Conservation (phyloP, 2,329 filamentous ascomycete species). For the Ampelomyces quisqualis region DNA sequence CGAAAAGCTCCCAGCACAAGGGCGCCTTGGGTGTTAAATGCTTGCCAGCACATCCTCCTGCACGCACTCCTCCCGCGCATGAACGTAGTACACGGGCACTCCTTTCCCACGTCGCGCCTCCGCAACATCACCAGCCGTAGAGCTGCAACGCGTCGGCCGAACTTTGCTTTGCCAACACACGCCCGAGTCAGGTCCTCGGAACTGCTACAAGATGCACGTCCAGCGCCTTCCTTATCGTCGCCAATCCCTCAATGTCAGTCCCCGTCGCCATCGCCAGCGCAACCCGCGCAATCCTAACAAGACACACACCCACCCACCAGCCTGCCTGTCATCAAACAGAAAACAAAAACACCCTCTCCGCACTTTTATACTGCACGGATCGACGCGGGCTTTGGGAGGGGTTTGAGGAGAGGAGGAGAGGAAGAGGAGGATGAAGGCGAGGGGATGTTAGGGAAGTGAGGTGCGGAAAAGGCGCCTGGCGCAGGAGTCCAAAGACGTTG, state of each 20-base stretch:
- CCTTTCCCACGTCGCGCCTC: conserved; percentile 22
- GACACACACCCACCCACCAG: no score
- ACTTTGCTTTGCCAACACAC: conserved; percentile 40
- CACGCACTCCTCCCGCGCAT: conserved; percentile 35
- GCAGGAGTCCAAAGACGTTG: no score
- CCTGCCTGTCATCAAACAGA: conserved; percentile 48
- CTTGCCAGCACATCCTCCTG: conserved; percentile 46
- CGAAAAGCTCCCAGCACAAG: conserved; percentile 55
- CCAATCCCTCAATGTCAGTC: conserved; percentile 52
- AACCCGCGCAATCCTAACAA: conserved; percentile 48
- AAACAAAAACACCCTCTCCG: conserved; percentile 53
- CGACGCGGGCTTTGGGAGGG: neutral
- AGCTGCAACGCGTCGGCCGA: conserved; percentile 29
- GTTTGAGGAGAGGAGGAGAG: neutral
- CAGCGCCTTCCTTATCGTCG: conserved; percentile 50
- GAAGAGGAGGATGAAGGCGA: neutral
- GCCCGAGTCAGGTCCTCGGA: conserved; percentile 38
- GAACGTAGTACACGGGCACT: conserved; percentile 31
- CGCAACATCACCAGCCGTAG: conserved; percentile 20
- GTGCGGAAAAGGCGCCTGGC: neutral
- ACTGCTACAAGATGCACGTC: conserved; percentile 48
- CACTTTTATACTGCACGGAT: conserved; percentile 53
- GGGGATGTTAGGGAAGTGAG: neutral
- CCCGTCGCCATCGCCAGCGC: conserved; percentile 46
- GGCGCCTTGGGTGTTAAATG: conserved; percentile 53